These are phyloP conservation scores for Lasiodiplodia hormozganensis DNA, from an alignment of 2,329 filamentous ascomycete genomes.

Conservation along the genomic window DNA sequence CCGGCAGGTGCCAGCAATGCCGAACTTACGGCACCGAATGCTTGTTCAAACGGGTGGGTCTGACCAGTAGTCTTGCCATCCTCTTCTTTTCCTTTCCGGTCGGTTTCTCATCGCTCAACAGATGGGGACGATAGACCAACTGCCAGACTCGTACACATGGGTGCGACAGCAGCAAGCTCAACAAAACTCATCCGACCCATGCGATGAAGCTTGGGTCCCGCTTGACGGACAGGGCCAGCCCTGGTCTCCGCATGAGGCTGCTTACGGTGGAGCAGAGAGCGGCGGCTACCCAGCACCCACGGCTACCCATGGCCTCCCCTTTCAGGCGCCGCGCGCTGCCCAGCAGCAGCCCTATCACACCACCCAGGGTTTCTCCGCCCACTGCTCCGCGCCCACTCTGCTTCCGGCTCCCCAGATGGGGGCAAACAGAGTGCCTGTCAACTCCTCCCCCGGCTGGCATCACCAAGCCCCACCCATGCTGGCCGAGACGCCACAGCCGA, in stretches of 20 bases:
- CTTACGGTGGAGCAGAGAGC: conserved; percentile 1
- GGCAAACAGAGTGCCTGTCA: neutral
- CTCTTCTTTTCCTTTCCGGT: neutral
- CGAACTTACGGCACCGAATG: neutral
- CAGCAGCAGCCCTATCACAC: neutral
- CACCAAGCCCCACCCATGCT: neutral
- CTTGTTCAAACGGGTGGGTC: conserved; percentile 10
- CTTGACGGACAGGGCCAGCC: neutral
- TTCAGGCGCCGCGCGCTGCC: neutral
- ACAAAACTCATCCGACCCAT: neutral
- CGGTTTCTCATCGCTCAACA: neutral
- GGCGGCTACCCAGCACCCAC: neutral
- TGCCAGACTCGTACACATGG: neutral
- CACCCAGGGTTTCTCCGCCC: neutral
- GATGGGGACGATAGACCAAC: neutral
- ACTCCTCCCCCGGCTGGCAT: conserved; percentile 1
- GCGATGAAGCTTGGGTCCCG: neutral
- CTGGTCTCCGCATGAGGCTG: conserved; percentile 8
- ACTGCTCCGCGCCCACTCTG: neutral
- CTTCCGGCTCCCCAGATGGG: neutral
- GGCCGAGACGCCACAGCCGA: conserved; percentile 1
- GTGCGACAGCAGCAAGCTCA: neutral
- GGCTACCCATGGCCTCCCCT: neutral
- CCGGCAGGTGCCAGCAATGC: conserved; percentile 6
- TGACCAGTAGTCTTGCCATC: too few relatives aligned